phyloP scores from a whole-genome alignment of 331 rosid genomes.

The Malus hybrid region DNA sequence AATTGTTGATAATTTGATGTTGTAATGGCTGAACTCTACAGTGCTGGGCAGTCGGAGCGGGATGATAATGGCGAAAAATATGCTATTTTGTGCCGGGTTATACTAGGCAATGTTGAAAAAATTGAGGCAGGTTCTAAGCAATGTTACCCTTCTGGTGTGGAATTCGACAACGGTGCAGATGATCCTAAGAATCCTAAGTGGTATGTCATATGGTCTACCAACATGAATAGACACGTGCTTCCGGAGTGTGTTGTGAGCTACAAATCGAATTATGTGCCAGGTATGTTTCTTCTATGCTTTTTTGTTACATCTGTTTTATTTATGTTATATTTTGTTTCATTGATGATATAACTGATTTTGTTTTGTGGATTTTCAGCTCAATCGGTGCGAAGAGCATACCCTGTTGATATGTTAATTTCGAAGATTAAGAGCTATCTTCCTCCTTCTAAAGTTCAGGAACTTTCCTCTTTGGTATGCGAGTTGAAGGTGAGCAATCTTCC shows the following conservation, averaged over 20 bases:
- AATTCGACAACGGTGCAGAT: slow-evolving; percentile 52
- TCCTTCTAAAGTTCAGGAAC: slow-evolving; percentile 26
- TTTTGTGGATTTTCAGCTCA: slow-evolving; percentile 18
- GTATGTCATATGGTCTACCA: slow-evolving; percentile 49
- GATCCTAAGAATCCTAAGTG: slow-evolving; percentile 41
- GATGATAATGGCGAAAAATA: slow-evolving; percentile 48
- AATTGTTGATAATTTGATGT: neutral
- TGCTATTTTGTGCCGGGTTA: slow-evolving; percentile 45
- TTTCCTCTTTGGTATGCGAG: slow-evolving; percentile 12
- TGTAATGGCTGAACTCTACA: slow-evolving; percentile 6
- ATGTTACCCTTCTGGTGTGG: slow-evolving; percentile 29
- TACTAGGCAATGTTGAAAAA: slow-evolving; percentile 53
- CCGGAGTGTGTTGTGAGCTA: slow-evolving; percentile 54
- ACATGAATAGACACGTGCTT: slow-evolving; percentile 44
- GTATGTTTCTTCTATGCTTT: slow-evolving; percentile 7
- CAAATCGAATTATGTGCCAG: slow-evolving; percentile 24
- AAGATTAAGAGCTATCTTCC: slow-evolving; percentile 35
- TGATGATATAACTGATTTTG: neutral
- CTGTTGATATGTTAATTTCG: slow-evolving; percentile 21
- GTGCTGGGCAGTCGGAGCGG: slow-evolving; percentile 33
- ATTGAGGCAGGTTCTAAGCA: slow-evolving; percentile 40
- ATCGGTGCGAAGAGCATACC: neutral
- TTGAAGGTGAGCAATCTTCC: slow-evolving; percentile 23
- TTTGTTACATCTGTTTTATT: neutral
- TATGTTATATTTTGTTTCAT: neutral